phyloP scores from a whole-genome alignment of 495 filamentous ascomycete genomes.

The Tuber microsphaerosporum region DNA sequence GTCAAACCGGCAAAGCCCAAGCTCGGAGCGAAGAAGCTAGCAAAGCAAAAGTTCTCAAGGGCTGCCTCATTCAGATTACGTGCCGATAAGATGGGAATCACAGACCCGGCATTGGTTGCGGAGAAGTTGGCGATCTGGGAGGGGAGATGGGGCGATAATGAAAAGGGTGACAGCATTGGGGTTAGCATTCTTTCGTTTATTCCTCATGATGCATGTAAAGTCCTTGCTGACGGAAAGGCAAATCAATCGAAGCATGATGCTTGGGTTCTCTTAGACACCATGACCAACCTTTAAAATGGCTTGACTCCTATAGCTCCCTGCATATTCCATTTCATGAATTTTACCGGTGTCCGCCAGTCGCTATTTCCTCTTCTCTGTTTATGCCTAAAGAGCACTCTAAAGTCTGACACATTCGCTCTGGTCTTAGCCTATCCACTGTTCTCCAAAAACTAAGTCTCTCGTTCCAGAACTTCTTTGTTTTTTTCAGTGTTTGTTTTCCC shows the following conservation, averaged over 20 bases:
- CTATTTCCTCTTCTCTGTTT: neutral
- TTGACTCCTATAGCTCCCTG: neutral
- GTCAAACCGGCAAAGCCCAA: neutral
- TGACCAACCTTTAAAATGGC: neutral
- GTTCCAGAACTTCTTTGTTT: too few relatives aligned
- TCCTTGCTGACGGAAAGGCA: neutral
- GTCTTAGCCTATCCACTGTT: too few relatives aligned
- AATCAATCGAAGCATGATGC: neutral
- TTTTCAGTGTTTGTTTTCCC: too few relatives aligned
- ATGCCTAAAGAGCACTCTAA: too few relatives aligned
- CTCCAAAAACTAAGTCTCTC: too few relatives aligned
- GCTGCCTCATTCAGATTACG: neutral
- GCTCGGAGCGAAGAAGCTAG: neutral
- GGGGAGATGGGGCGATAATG: neutral
- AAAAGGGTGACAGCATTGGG: neutral
- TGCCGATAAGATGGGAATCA: neutral
- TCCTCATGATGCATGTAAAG: neutral
- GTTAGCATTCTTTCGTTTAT: neutral
- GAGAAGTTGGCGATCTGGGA: neutral
- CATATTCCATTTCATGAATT: neutral
- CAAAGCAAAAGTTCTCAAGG: neutral
- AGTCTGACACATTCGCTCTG: too few relatives aligned
- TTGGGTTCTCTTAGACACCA: neutral
- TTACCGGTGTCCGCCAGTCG: neutral
- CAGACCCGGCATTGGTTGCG: neutral